Evolutionary conservation across 2,329 filamentous ascomycete species (phyloP), one percentile per base, ranked within the genome.

Genomic region (Botryosphaeria agaves): DNA sequence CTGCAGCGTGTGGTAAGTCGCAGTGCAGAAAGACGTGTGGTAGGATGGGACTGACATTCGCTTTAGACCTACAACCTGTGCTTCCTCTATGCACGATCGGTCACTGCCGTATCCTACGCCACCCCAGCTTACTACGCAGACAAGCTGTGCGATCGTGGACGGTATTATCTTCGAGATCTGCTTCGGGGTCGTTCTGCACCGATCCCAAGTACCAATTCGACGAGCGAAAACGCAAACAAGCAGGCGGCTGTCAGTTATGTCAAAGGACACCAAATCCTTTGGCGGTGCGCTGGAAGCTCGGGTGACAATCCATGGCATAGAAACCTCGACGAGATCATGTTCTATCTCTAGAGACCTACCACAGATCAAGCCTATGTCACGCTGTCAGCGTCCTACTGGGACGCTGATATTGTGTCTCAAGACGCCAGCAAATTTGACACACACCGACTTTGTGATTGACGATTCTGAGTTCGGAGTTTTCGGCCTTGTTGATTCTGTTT

Each of bases 111-210:
- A 1, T 53, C 50, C 0, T 56, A 57, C 28, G 42, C 38, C 3
- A 27, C 49, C 1, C 51, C 53, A 0, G 46, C 54, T 1, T 57
- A 57, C 44, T 51, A 51, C 32, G 53, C 54, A 5, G 52, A 57
- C 30, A 43, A 44, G 2, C 45, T 58, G 2, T 57, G 52, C 35
- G 53, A 56, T 11, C 47, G 53, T 2, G 53, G 41, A 1, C 36
- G 43, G 2, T 14, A 12, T n/a, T 54, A 50, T 31, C 33, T 53
- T 3, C 34, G 40, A 2, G 28, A 35, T 8, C 42, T 26, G 14
- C 14, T 17, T n/a, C n/a, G n/a, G n/a, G 17, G 18, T 16, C 8
- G 5, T 6, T 18, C 21, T 11, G 12, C 14, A 28, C 4, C 3
- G 3, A 6, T 7, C 16, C 17, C 11, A 19, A 32, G n/a, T n/a